Evolutionary conservation across 2,329 filamentous ascomycete species (phyloP), one percentile per base, ranked within the genome.

Genomic region (Seiridium cupressi): DNA sequence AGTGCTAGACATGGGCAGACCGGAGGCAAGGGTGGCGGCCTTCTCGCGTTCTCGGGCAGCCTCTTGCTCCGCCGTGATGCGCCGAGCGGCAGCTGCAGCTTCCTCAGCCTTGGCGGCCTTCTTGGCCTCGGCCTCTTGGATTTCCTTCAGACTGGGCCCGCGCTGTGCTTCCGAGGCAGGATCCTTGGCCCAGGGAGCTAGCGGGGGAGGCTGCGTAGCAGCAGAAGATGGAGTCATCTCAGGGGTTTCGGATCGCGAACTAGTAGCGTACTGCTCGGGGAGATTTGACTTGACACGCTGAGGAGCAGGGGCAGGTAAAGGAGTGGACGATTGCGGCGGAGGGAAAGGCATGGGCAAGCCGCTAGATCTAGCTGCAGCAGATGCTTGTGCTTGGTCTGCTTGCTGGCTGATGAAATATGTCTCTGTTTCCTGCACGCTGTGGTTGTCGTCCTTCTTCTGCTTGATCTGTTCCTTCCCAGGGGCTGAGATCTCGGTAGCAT

Each of bases 141-240:
- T 99, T 72, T 99, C 93, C 77, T 93, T 96, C 63, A 99, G 80
- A 62, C 93, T 97, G 2, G 94, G 95, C 0, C 93, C 93, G 74
- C 91, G 96, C 46, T 91, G 87, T 32, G 84, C 78, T 62, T 87
- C 83, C 4, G 81, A 77, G 54, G 90, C 89, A 3, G 85, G 84
- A 65, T 98, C 93, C 73, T 95, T 95, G 4, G 95, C 95, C 95
- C 95, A 99, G 0, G 95, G 95, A 0, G 95, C 95, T 65, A 97
- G 79, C 0, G 94, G 92, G 3, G 93, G 86, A 2, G 84, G 81
- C 64, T 83, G 79, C 8, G 75, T 70, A 1, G 75, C 71, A 4
- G 71, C 71, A 57, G 72, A 26, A 26, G 18, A 70, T 48, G 73
- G 76, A 4, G 73, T 72, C 11, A 79, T 77, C 48, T 88, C 86